Base-by-base conservation (phyloP, 2,329 filamentous ascomycete genomes). In the Fusarium continuum region DNA sequence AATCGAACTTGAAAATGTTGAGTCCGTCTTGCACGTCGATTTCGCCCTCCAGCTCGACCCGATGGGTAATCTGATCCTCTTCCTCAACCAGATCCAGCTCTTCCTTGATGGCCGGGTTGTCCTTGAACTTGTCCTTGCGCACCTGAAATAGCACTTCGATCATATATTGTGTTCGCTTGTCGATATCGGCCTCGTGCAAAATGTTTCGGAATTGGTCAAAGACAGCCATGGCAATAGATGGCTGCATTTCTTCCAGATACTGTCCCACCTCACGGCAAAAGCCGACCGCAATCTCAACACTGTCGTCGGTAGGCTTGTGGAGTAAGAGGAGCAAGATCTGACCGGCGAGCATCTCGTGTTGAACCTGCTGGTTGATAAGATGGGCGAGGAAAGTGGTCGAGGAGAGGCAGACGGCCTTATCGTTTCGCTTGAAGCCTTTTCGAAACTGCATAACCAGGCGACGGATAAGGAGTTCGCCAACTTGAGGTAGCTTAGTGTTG, bases 131-230 rank as follows among this genome's bases (percentile, higher is more conserved):
- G 78, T 98, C 94, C 78, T 97, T 97, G 64, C 95, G 87, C 52
- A 97, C 90, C 79, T 99, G 93, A 75, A 99, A 99, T 36, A 99
- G 80, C 6, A 98, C 95, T 76, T 99, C 95, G 54, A 99, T 94
- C 91, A 97, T 97, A 78, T 98, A 99, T 78, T 99, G 95, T n/a
- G 94, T 93, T 65, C 95, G 86, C 82, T 97, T 97, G 74, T 98
- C 94, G 75, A 99, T 97, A 73, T 95, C 93, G 38, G 93, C 93
- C 76, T 99, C 95, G 79, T 99, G 94, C 8, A 99, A 81, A 64
- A 98, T 97, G 70, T 90, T 94, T 69, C 95, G 84, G 81, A 99
- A 96, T 76, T 97, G 93, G 72, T 99, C 95, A 73, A 96, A 99
- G 8, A 99, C 92, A 20, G 90, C 91, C 66, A 94, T 86, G 25